A percentile compares a stretch with the other conserved stretches of the same genome.
These are phyloP conservation scores for Ceratorhiza oryzae-sativae DNA, from an alignment of 1,284 basidiomycete species.

Conservation along the genomic window DNA sequence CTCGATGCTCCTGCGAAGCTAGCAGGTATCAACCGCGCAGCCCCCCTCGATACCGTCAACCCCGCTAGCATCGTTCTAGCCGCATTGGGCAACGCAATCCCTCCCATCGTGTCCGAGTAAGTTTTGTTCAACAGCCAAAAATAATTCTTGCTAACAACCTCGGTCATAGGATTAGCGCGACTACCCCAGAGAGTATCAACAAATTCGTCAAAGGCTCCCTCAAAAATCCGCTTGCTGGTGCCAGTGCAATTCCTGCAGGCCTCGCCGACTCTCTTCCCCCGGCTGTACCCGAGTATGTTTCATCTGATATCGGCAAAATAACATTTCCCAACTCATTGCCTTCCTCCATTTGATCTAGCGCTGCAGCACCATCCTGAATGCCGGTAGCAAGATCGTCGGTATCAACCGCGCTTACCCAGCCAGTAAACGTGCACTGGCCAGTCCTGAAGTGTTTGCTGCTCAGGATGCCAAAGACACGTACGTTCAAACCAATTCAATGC, in stretches of 20 bases:
- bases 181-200: not conserved
- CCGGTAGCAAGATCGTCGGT: conserved; percentile 17
- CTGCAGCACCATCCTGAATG: not conserved
- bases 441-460: conserved; percentile 19
- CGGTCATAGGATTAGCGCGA: not conserved
- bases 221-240: not conserved
- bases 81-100: not conserved
- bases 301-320: not conserved
- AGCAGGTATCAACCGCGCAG: not conserved
- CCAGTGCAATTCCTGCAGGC: not conserved
- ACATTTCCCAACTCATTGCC: not conserved
- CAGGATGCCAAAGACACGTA: conserved; percentile 32
- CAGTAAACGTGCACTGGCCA: conserved; percentile 24
- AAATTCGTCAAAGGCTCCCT: not conserved
- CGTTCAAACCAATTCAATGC: not conserved
- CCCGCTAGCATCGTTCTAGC: not conserved
- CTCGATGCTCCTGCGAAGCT: not conserved
- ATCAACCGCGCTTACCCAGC: conserved; percentile 4
- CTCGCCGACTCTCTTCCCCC: not conserved
- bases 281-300: not conserved
- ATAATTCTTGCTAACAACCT: no score
- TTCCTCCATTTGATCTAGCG: not conserved
- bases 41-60: not conserved
- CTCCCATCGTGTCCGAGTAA: conserved; percentile 7
- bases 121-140: no score